Conservation (phyloP, 176 grass and related monocot species). For the Paspalum vaginatum region DNA sequence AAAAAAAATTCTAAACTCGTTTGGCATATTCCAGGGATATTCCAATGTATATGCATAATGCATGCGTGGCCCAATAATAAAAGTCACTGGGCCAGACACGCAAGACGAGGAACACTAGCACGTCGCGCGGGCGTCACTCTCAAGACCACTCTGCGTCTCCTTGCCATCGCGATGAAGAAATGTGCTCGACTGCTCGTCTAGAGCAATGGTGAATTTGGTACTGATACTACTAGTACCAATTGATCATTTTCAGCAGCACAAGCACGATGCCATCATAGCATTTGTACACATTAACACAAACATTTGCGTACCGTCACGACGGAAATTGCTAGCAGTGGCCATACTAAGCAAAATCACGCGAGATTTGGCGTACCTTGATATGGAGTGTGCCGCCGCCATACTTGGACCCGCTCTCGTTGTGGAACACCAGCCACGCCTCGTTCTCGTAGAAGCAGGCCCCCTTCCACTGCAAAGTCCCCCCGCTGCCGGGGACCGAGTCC, state of each 20-base stretch:
- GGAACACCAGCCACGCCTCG: slow-evolving; percentile 61
- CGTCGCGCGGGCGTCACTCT: neutral
- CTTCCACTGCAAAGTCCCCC: slow-evolving; percentile 40
- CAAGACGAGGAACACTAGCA: neutral
- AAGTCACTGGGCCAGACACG: neutral
- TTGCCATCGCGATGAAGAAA: neutral
- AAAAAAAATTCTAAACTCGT: neutral
- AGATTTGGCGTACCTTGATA: slow-evolving; percentile 45
- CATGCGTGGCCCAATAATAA: slow-evolving; percentile 12
- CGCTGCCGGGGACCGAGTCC: neutral
- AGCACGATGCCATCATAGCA: no score
- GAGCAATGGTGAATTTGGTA: neutral
- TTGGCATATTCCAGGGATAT: slow-evolving; percentile 6
- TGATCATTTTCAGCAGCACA: neutral
- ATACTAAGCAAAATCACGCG: neutral
- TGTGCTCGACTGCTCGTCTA: neutral
- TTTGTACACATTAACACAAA: no score
- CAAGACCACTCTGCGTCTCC: neutral
- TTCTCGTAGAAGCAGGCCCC: slow-evolving; percentile 84
- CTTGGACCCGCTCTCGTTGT: slow-evolving; percentile 58
- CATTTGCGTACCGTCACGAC: neutral
- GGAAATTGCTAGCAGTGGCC: neutral
- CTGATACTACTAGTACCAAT: neutral
- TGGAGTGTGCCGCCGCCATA: slow-evolving; percentile 70
- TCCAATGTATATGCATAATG: neutral